A percentile compares a stretch with the other conserved stretches of the same genome.
These are phyloP conservation scores for Agroathelia rolfsii DNA, from an alignment of 1,284 basidiomycete genomes.

Conservation along the genomic window DNA sequence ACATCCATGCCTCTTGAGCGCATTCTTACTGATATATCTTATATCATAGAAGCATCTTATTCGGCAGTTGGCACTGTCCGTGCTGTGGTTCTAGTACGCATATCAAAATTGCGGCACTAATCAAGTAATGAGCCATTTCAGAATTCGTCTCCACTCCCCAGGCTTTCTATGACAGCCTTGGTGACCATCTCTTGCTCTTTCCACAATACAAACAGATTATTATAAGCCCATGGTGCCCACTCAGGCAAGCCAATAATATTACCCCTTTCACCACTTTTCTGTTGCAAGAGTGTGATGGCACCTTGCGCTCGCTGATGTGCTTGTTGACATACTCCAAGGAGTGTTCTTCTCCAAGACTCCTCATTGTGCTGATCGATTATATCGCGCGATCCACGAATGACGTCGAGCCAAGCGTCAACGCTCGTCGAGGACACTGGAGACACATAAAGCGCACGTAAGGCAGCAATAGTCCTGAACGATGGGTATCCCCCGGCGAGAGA, in stretches of 20 bases:
- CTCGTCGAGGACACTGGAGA: slow-evolving; percentile 18
- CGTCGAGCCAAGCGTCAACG: slow-evolving; percentile 46
- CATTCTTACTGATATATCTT: no score
- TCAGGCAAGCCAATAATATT: slow-evolving; percentile 5
- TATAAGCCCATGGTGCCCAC: slow-evolving; percentile 24
- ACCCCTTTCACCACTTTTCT: no score
- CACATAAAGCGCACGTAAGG: slow-evolving; percentile 58
- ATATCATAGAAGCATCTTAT: no score
- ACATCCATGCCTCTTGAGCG: no score
- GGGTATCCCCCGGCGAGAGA: slow-evolving; percentile 52
- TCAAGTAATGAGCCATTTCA: no score
- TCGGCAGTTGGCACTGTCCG: no score
- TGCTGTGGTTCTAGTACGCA: no score
- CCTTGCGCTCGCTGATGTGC: slow-evolving; percentile 22
- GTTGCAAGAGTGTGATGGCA: slow-evolving; percentile 9
- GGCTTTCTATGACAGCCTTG: slow-evolving; percentile 30
- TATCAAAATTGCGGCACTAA: no score
- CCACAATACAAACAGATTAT: slow-evolving; percentile 27
- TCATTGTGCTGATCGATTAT: slow-evolving; percentile 41
- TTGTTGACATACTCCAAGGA: slow-evolving; percentile 28
- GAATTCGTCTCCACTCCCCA: slow-evolving; percentile 27
- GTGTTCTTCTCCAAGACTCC: slow-evolving; percentile 22
- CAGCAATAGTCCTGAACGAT: slow-evolving; percentile 66
- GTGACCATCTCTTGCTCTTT: slow-evolving; percentile 47
- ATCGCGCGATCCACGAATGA: slow-evolving; percentile 34